Evolutionary conservation across 2,329 filamentous ascomycete species (phyloP).

Genomic region (Aspergillus phoenicis): DNA sequence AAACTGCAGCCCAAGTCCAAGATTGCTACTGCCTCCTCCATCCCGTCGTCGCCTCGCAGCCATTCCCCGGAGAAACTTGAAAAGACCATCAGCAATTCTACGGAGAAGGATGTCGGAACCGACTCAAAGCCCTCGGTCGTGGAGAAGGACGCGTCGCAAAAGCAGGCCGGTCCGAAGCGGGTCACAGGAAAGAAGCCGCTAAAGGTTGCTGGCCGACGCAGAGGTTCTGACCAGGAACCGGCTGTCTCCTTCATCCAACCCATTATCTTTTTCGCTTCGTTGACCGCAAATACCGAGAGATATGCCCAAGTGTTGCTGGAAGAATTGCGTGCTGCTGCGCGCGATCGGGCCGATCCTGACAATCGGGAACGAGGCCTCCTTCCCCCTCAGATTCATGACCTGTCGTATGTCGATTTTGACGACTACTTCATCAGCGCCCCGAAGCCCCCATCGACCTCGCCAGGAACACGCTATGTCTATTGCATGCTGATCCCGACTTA

Average conservation of each 20-base stretch:
- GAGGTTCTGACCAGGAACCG: conserved; percentile 19
- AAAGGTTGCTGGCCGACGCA: conserved; percentile 31
- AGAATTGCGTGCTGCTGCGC: conserved; percentile 51
- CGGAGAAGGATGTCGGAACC: not conserved
- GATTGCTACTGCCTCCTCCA: conserved; percentile 32
- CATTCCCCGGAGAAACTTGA: conserved; percentile 28
- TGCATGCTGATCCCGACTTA: conserved; percentile 85
- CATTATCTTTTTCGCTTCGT: conserved; percentile 84
- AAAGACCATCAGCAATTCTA: conserved; percentile 12
- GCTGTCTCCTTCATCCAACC: conserved; percentile 56
- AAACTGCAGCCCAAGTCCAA: conserved; percentile 28
- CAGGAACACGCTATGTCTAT: conserved; percentile 70
- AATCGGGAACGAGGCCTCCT: conserved; percentile 43
- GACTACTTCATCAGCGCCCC: conserved; percentile 85
- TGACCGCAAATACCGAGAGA: conserved; percentile 80
- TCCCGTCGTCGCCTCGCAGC: conserved; percentile 36
- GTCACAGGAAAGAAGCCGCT: conserved; percentile 37
- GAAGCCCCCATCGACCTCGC: conserved; percentile 54
- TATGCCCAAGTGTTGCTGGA: conserved; percentile 67
- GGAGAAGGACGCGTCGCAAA: conserved; percentile 16
- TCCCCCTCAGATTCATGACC: conserved; percentile 69
- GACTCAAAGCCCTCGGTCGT: not conserved
- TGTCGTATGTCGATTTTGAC: conserved; percentile 87
- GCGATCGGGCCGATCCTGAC: conserved; percentile 25
- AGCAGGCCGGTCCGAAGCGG: conserved; percentile 35